Percentiles rank a stretch among this genome's conserved stretches.
Conservation (phyloP, 2,329 filamentous ascomycete genomes). For the Colletotrichum eleusines region DNA sequence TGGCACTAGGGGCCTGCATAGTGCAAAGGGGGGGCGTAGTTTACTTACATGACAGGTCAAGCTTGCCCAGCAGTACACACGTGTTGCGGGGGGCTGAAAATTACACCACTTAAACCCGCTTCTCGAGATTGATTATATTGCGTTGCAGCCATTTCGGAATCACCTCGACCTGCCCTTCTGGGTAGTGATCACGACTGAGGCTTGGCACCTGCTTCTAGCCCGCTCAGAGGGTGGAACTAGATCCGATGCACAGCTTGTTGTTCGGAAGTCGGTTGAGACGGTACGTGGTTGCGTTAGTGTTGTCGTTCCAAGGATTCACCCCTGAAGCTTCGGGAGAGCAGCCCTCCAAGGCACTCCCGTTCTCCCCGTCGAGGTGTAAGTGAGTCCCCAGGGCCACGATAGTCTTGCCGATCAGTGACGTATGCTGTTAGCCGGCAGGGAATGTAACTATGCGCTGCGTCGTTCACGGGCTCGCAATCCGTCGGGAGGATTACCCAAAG, state of each 20-base stretch:
- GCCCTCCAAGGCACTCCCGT: slow-evolving; percentile 24
- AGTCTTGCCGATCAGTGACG: slow-evolving; percentile 17
- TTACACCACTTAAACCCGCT: slow-evolving; percentile 27
- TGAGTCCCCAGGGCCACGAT: neutral
- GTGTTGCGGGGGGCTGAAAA: slow-evolving; percentile 25
- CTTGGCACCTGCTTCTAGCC: neutral
- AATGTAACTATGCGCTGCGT: slow-evolving; percentile 21
- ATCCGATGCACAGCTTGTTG: neutral
- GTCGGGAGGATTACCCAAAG: slow-evolving; percentile 14
- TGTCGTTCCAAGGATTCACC: slow-evolving; percentile 23
- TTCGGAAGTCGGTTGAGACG: slow-evolving; percentile 14
- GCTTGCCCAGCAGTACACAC: slow-evolving; percentile 3
- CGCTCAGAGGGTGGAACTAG: neutral
- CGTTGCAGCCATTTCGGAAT: slow-evolving; percentile 24
- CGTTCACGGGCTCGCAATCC: slow-evolving; percentile 25
- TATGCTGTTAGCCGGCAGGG: slow-evolving; percentile 26
- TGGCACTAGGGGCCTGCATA: slow-evolving; percentile 3
- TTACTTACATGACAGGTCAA: neutral
- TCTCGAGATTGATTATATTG: slow-evolving; percentile 34
- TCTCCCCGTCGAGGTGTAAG: neutral
- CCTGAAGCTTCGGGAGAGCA: neutral
- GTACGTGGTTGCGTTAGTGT: slow-evolving; percentile 6
- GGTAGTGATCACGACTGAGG: neutral
- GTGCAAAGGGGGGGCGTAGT: too few species aligned
- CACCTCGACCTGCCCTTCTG: slow-evolving; percentile 25